Evolutionary conservation across 2,329 filamentous ascomycete species (phyloP).

Genomic region (Penicillium sp.): DNA sequence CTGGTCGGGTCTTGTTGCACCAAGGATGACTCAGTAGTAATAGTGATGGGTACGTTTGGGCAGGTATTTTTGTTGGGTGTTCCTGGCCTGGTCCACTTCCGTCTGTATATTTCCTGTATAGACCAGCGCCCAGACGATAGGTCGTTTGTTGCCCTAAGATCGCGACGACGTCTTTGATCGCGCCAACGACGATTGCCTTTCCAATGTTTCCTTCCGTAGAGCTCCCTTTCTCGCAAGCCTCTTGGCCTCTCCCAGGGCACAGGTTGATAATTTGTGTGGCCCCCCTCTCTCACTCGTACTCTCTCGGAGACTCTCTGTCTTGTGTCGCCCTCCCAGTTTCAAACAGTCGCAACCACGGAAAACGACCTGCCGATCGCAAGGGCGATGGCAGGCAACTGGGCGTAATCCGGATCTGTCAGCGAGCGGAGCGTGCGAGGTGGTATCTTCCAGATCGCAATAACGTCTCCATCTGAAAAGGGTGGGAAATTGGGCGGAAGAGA

Average conservation of each 20-base stretch:
- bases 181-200: background rate
- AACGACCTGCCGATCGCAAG: conserved; percentile 36
- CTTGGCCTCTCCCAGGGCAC: background rate
- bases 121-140: background rate
- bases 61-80: conserved; percentile 11
- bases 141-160: background rate
- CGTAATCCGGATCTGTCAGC: conserved; percentile 38
- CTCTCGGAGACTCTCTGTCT: conserved; percentile 6
- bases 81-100: conserved; percentile 8
- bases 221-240: background rate
- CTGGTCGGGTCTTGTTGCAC: conserved; percentile 5
- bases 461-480: conserved; percentile 40
- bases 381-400: conserved; percentile 33
- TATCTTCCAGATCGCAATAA: conserved; percentile 36
- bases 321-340: conserved; percentile 21
- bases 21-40: conserved; percentile 18
- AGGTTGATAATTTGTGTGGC: background rate
- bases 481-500: conserved; percentile 23
- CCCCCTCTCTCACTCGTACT: background rate
- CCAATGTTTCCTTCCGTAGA: background rate
- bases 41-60: background rate
- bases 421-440: conserved; percentile 33
- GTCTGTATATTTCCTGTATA: conserved; percentile 5
- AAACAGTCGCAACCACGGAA: conserved; percentile 20
- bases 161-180: background rate